These are phyloP conservation scores for Silene noctiflora DNA, from an alignment of 179 eudicot genomes.

Conservation along the genomic window DNA sequence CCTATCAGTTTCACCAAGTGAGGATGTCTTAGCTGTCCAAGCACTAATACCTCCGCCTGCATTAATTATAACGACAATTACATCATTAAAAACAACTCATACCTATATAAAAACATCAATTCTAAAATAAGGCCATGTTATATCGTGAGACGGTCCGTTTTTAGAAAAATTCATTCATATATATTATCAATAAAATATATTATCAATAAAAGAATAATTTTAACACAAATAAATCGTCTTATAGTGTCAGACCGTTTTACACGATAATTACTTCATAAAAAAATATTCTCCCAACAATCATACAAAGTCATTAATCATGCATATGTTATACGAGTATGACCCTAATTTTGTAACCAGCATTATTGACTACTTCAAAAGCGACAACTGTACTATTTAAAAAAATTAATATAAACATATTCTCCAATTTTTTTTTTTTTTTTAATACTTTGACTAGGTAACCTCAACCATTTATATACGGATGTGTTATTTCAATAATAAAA, in stretches of 20 bases:
- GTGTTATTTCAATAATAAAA: neutral
- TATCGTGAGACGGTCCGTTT: too few relatives aligned
- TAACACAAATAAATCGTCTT: neutral
- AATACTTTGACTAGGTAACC: neutral
- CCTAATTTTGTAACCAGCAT: constrained; percentile 2
- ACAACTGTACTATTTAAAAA: neutral
- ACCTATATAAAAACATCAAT: too few relatives aligned
- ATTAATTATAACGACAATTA: neutral
- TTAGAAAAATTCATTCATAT: too few relatives aligned
- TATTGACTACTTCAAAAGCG: constrained; percentile 23
- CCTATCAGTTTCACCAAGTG: constrained; percentile 73
- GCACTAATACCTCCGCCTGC: constrained; percentile 57
- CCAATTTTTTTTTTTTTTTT: neutral
- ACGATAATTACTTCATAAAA: neutral
- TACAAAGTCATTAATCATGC: constrained; percentile 20
- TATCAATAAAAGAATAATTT: too few relatives aligned
- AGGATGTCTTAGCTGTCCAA: constrained; percentile 65
- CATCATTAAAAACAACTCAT: neutral
- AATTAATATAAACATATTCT: neutral
- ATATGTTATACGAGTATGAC: neutral
- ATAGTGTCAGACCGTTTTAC: neutral
- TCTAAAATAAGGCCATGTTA: too few relatives aligned
- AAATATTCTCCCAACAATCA: constrained; percentile 18
- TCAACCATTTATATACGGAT: too few relatives aligned
- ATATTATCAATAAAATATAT: too few relatives aligned